phyloP scores from a whole-genome alignment of 2,329 filamentous ascomycete species.

The Penicillium sp. region DNA sequence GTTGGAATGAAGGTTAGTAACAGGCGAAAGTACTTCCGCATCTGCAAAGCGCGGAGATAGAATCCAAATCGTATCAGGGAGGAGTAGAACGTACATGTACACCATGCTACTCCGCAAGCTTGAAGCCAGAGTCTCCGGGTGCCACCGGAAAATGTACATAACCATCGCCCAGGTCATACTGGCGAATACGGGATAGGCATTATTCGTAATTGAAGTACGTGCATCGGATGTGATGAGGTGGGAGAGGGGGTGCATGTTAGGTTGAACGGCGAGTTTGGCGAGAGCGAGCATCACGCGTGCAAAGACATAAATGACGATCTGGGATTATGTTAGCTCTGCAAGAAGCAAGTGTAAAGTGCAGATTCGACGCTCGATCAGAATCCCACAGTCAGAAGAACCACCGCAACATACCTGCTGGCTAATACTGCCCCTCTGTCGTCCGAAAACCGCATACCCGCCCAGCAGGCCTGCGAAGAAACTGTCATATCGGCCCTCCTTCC shows the following conservation, averaged over 20 bases:
- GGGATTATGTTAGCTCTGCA: conserved; percentile 9
- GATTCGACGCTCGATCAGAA: background rate
- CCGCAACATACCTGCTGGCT: conserved; percentile 66
- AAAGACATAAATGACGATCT: conserved; percentile 98
- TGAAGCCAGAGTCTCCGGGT: conserved; percentile 85
- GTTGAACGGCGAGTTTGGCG: conserved; percentile 76
- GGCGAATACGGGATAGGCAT: conserved; percentile 91
- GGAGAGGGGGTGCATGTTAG: conserved; percentile 43
- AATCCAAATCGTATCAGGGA: too few relatives aligned
- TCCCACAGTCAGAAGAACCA: background rate
- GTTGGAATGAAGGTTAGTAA: conserved; percentile 9
- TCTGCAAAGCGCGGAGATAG: background rate
- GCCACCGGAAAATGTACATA: conserved; percentile 91
- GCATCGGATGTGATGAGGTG: conserved; percentile 45
- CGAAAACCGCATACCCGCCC: conserved; percentile 92
- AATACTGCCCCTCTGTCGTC: conserved; percentile 71
- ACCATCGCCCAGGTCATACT: conserved; percentile 86
- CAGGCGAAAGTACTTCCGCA: background rate
- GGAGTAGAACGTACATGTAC: conserved; percentile 70
- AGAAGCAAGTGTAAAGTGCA: background rate
- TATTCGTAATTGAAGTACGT: conserved; percentile 54
- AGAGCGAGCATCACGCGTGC: conserved; percentile 82
- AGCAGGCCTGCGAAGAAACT: conserved; percentile 80
- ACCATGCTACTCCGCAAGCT: conserved; percentile 94
- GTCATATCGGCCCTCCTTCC: conserved; percentile 69